Evolutionary conservation across 768 basidiomycete genomes (phyloP).

Genomic region (Termitomyces sp.): DNA sequence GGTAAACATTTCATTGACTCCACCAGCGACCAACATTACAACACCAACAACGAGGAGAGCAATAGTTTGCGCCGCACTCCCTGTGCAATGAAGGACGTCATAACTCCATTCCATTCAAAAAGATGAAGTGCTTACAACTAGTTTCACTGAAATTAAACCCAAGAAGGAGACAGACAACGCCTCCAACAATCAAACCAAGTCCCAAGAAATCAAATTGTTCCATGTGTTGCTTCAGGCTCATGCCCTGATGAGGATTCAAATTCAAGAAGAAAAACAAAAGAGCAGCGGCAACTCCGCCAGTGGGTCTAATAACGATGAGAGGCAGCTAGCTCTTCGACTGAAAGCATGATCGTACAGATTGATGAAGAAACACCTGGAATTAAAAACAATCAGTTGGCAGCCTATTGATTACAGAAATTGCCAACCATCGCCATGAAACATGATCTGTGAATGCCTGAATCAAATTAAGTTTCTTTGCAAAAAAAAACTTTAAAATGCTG

Average conservation of each 20-base stretch:
- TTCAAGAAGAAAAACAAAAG: constrained; percentile 72
- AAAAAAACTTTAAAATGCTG: background rate
- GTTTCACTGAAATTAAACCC: constrained; percentile 71
- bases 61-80: constrained; percentile 57
- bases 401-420: background rate
- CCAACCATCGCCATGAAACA: constrained; percentile 74
- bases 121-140: constrained; percentile 41
- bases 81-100: constrained; percentile 22
- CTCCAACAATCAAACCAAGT: constrained; percentile 52
- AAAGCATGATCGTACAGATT: constrained; percentile 49
- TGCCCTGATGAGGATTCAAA: constrained; percentile 67
- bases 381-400: background rate
- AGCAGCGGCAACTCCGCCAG: constrained; percentile 57
- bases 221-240: constrained; percentile 52
- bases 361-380: constrained; percentile 65
- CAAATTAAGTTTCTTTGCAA: background rate
- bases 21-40: constrained; percentile 42
- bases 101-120: background rate
- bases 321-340: background rate
- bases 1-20: constrained; percentile 57
- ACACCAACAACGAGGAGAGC: constrained; percentile 55
- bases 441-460: constrained; percentile 64
- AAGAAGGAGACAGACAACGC: constrained; percentile 62
- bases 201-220: constrained; percentile 70
- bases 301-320: constrained; percentile 44